Conservation (phyloP, 202 grass and related monocot species). For the Dendrocalamus latiflorus region DNA sequence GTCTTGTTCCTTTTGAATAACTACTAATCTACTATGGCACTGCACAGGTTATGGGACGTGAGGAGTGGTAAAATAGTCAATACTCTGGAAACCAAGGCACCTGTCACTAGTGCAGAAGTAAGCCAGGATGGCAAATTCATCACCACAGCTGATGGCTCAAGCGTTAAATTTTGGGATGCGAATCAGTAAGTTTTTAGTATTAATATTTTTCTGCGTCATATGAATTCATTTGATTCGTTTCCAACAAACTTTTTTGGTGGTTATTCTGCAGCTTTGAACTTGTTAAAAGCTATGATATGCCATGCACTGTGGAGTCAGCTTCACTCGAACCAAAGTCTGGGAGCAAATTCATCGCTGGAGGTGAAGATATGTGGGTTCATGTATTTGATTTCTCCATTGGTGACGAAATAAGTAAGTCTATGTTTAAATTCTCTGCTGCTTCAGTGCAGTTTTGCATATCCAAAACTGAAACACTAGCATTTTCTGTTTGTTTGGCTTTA, state of each 20-base stretch:
- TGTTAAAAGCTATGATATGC: slow-evolving; percentile 96
- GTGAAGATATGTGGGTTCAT: slow-evolving; percentile 97
- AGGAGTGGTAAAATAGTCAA: slow-evolving; percentile 78
- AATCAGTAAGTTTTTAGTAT: slow-evolving; percentile 57
- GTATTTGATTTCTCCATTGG: slow-evolving; percentile 89
- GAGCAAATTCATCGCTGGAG: slow-evolving; percentile 84
- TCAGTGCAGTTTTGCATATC: not conserved
- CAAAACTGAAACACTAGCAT: not conserved
- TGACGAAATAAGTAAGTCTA: slow-evolving; percentile 80
- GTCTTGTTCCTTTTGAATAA: not conserved
- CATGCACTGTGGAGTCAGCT: slow-evolving; percentile 87
- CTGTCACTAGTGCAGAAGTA: slow-evolving; percentile 52
- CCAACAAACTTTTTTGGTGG: not conserved
- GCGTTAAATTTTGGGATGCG: slow-evolving; percentile 87
- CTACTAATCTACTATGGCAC: slow-evolving; percentile 19
- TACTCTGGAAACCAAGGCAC: slow-evolving; percentile 80
- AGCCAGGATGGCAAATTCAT: slow-evolving; percentile 81
- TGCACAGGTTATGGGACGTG: slow-evolving; percentile 69
- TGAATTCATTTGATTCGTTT: not conserved
- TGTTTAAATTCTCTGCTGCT: not conserved
- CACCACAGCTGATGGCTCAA: slow-evolving; percentile 73
- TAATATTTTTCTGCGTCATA: not conserved
- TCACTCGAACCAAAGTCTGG: slow-evolving; percentile 90
- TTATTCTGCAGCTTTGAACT: slow-evolving; percentile 72
- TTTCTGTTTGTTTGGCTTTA: not conserved